Percentiles rank a stretch among this genome's conserved stretches.
Conservation (phyloP, 2,329 filamentous ascomycete species). For the Penicillium sp. region DNA sequence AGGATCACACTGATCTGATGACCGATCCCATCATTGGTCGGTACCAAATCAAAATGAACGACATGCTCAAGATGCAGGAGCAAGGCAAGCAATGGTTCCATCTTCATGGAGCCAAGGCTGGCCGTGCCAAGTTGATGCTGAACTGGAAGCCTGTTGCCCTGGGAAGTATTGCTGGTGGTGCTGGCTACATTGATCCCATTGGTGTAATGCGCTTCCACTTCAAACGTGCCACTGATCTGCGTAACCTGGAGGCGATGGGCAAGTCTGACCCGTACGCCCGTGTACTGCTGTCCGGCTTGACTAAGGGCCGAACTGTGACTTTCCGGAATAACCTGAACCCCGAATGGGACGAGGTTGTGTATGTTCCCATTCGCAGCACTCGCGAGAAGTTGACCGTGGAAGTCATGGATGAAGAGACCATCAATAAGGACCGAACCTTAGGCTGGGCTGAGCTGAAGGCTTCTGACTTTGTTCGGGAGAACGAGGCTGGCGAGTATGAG, state of each 20-base stretch:
- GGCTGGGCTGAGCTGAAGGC: slow-evolving; percentile 76
- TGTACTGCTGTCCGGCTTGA: slow-evolving; percentile 83
- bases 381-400: slow-evolving; percentile 85
- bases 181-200: slow-evolving; percentile 88
- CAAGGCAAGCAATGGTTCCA: slow-evolving; percentile 98
- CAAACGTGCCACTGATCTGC: slow-evolving; percentile 75
- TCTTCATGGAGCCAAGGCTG: slow-evolving; percentile 74
- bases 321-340: slow-evolving; percentile 95
- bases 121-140: slow-evolving; percentile 84
- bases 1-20: slow-evolving; percentile 86
- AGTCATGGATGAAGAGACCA: slow-evolving; percentile 93
- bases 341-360: slow-evolving; percentile 93
- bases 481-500: slow-evolving; percentile 76
- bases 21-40: slow-evolving; percentile 83
- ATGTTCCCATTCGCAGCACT: slow-evolving; percentile 81
- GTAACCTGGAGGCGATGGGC: slow-evolving; percentile 91
- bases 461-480: slow-evolving; percentile 75
- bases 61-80: slow-evolving; percentile 85
- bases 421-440: slow-evolving; percentile 86
- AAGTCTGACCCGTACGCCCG: slow-evolving; percentile 96
- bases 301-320: slow-evolving; percentile 89
- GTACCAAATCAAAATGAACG: slow-evolving; percentile 93
- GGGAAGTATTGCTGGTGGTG: slow-evolving; percentile 71
- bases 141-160: slow-evolving; percentile 96
- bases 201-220: slow-evolving; percentile 96